Evolutionary conservation across 108 stramenopile species (phyloP).

Genomic region (Discostella pseudostelligera): DNA sequence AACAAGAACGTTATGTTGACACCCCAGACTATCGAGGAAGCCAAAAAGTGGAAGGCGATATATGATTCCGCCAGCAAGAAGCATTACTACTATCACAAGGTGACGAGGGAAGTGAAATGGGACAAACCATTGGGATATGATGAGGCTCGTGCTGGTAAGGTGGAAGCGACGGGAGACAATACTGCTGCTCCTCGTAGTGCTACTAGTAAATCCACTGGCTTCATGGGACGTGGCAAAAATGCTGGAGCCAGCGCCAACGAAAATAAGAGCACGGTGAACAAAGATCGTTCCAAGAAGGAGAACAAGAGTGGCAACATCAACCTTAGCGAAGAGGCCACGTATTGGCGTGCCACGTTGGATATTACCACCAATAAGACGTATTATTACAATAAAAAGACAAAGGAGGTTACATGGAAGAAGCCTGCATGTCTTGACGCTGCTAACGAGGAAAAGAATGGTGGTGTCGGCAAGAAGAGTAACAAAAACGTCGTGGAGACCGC

Average conservation of each 20-base stretch:
- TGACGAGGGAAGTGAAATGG: constrained; percentile 19
- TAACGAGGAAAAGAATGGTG: not conserved
- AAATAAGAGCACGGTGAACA: not conserved
- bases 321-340: constrained; percentile 21
- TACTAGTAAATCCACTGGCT: not conserved
- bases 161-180: not conserved
- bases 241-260: not conserved
- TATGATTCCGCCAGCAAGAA: constrained; percentile 11
- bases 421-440: constrained; percentile 47
- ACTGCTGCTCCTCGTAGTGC: not conserved
- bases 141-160: constrained; percentile 8
- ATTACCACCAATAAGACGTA: constrained; percentile 53
- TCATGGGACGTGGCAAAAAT: constrained; percentile 5
- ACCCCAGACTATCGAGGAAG: constrained; percentile 11
- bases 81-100: constrained; percentile 26
- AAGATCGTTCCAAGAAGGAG: not conserved
- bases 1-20: not conserved
- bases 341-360: constrained; percentile 40
- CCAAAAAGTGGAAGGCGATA: constrained; percentile 19
- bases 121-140: constrained; percentile 27
- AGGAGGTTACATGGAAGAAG: constrained; percentile 70
- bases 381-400: constrained; percentile 73
- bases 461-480: constrained; percentile 3
- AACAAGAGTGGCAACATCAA: constrained; percentile 6
- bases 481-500: constrained; percentile 5